Conservation (phyloP, 805 yeast genomes). For the Candida nanaspora region DNA sequence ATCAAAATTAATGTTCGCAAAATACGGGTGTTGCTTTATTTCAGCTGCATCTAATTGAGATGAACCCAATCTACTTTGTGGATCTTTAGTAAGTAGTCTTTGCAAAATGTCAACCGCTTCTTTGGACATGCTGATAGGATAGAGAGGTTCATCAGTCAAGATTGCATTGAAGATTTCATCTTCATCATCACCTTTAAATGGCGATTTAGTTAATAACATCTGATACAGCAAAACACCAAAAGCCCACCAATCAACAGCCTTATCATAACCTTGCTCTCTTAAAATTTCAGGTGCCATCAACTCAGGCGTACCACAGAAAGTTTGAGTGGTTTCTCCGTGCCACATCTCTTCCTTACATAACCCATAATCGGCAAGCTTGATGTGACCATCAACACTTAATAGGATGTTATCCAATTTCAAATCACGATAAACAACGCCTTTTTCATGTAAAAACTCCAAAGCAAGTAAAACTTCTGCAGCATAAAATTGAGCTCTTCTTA, state of each 20-base stretch:
- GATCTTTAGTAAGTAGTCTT: constrained; percentile 85
- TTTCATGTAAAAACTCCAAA: constrained; percentile 87
- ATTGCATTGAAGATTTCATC: constrained; percentile 97
- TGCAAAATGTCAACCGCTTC: constrained; percentile 93
- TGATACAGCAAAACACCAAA: constrained; percentile 94
- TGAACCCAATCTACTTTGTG: constrained; percentile 74
- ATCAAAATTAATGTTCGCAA: constrained; percentile 83
- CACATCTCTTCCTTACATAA: constrained; percentile 79
- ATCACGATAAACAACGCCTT: constrained; percentile 94
- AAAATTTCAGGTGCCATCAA: constrained; percentile 98
- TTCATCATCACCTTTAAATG: constrained; percentile 82
- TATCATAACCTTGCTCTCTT: constrained; percentile 85
- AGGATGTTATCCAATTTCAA: constrained; percentile 91
- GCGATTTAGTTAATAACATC: constrained; percentile 94
- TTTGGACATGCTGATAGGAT: constrained; percentile 95
- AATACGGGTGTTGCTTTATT: constrained; percentile 93
- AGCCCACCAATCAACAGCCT: constrained; percentile 99
- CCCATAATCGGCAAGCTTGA: constrained; percentile 96
- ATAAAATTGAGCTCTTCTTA: constrained; percentile 90
- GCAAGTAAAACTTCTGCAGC: constrained; percentile 95
- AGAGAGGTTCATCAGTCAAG: constrained; percentile 90
- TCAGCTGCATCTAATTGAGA: constrained; percentile 87
- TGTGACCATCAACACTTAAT: constrained; percentile 85
- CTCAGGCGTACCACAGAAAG: constrained; percentile 99
- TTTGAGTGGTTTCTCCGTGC: constrained; percentile 72